Evolutionary conservation across 805 yeast species (phyloP), one percentile per base, ranked within the genome.

Genomic region (Candida dajiaensis): DNA sequence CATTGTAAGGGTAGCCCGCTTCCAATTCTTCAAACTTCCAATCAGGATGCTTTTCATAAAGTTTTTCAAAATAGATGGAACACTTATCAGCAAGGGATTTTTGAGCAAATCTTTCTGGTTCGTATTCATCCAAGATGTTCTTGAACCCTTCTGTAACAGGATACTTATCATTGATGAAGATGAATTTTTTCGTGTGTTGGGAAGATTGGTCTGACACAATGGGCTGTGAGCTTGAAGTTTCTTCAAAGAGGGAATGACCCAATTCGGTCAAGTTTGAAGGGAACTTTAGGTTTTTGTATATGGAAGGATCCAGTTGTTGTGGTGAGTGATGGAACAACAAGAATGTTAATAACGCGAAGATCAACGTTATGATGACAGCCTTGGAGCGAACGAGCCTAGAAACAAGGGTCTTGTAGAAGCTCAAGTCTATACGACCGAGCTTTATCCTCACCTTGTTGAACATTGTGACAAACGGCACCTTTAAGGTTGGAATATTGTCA

Each of bases 21-120:
- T 57, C 62, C 16, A 60, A 33, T 4, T 53, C 58, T 10, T 54
- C 48, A 6, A 59, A 22, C 1, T 38, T 40, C 64, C 64, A 60
- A 11, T 56, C 43, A 4, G 62, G 61, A n/a, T 51, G 54, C 6
- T 38, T 18, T 29, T 46, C 41, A 29, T 53, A 49, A 3, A 60
- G 46, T 23, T 38, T 47, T 29, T 46, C 28, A 28, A 60, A 60
- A 46, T 58, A 60, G 2, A 35, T 3, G 11, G 44, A 15, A 40
- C 64, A 60, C 38, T 45, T 56, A 8, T 52, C 36, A 8, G 18
- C 42, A 35, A 54, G 18, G 4, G 55, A 42, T 19, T 48, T 45
- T 3, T 46, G 18, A 2, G 49, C 28, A 37, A 57, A 56, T 20
- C 44, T 38, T 38, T 56, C 59, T 1, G 58, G 52, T 2, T 50